Conservation (phyloP, 2,329 filamentous ascomycete genomes). For the Didymellaceae sp. region DNA sequence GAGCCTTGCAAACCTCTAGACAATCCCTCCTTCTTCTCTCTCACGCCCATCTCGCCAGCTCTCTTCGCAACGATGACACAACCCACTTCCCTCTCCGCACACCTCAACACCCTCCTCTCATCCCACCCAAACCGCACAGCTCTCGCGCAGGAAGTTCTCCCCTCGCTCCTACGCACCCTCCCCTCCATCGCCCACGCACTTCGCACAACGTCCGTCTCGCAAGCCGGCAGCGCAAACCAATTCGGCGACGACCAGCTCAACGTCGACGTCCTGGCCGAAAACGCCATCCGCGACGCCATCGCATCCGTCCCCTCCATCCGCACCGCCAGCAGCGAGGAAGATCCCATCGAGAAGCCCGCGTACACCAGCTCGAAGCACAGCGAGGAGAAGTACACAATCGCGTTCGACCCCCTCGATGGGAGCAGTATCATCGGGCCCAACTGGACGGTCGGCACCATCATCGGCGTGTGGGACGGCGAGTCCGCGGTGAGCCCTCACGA, state of each 20-base stretch:
- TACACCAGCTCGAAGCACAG: neutral
- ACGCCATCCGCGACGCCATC: conserved; percentile 61
- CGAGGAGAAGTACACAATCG: conserved; percentile 61
- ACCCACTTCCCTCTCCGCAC: neutral
- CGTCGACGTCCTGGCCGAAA: conserved; percentile 64
- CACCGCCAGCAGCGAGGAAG: conserved; percentile 60
- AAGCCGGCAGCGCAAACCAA: conserved; percentile 55
- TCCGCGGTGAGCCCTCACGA: conserved; percentile 29
- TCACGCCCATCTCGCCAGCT: neutral
- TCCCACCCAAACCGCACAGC: conserved; percentile 6
- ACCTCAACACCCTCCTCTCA: conserved; percentile 8
- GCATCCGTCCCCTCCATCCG: conserved; percentile 60
- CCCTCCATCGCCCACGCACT: conserved; percentile 24
- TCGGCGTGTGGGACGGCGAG: conserved; percentile 60
- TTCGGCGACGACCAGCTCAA: conserved; percentile 64
- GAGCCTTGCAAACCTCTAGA: neutral
- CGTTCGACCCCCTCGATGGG: conserved; percentile 69
- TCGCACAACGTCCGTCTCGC: conserved; percentile 24
- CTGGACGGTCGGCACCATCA: conserved; percentile 60
- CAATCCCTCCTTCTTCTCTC: neutral
- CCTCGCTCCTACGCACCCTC: conserved; percentile 24
- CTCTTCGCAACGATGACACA: conserved; percentile 2
- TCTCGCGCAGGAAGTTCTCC: conserved; percentile 21
- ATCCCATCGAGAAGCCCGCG: conserved; percentile 13
- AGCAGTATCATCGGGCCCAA: conserved; percentile 61